Evolutionary conservation across 2,329 filamentous ascomycete genomes (phyloP).

Genomic region (Dactylellina drechsleri): DNA sequence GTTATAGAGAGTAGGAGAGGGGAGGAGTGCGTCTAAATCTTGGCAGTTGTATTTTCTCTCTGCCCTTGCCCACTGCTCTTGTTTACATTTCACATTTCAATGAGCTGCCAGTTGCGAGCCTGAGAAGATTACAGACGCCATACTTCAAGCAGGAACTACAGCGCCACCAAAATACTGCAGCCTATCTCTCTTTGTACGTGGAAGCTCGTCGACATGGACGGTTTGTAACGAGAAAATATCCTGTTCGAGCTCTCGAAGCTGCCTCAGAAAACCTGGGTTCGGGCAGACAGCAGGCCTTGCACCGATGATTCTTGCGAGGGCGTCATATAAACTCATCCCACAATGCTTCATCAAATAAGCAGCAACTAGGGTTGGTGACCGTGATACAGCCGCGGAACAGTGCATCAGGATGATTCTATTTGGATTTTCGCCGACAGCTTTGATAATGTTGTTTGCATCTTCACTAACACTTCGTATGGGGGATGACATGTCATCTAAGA

Average conservation of each 20-base stretch:
- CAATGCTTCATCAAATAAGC: slow-evolving; percentile 27
- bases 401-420: slow-evolving; percentile 9
- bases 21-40: slow-evolving; percentile 12
- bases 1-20: neutral
- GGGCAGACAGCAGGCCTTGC: slow-evolving; percentile 16
- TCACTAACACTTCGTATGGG: neutral
- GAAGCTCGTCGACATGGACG: slow-evolving; percentile 18
- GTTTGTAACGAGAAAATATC: slow-evolving; percentile 11
- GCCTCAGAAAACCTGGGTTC: slow-evolving; percentile 18
- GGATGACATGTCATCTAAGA: slow-evolving; percentile 11
- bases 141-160: no score
- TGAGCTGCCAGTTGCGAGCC: neutral
- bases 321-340: slow-evolving; percentile 10
- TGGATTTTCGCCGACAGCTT: neutral
- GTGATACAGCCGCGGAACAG: slow-evolving; percentile 31
- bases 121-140: no score
- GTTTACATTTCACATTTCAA: slow-evolving; percentile 16
- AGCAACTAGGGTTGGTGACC: slow-evolving; percentile 21
- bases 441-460: no score
- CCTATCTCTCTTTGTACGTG: slow-evolving; percentile 23
- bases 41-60: slow-evolving; percentile 24
- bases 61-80: slow-evolving; percentile 12
- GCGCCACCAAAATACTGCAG: slow-evolving; percentile 11
- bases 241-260: slow-evolving; percentile 18
- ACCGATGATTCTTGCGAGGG: slow-evolving; percentile 17